phyloP scores from a whole-genome alignment of 2,329 filamentous ascomycete species.

The Conoideocrella luteorostrata region DNA sequence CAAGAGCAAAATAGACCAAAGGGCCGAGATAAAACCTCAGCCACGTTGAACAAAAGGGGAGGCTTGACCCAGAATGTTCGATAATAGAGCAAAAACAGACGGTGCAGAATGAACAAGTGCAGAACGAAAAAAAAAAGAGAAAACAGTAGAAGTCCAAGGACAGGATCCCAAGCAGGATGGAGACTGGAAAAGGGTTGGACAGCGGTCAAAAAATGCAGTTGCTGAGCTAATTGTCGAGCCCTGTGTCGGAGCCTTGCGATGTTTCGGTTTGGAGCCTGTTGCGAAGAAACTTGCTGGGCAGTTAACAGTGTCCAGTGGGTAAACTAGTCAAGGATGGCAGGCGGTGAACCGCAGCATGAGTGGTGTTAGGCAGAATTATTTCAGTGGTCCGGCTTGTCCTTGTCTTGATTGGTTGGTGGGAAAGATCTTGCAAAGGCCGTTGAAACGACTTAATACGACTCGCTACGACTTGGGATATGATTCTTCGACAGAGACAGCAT shows the following conservation, averaged over 20 bases:
- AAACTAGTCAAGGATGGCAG: background rate
- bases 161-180: background rate
- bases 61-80: no score
- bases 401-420: slow-evolving; percentile 6
- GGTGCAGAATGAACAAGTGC: no score
- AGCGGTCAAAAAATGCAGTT: background rate
- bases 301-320: background rate
- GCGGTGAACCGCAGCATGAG: background rate
- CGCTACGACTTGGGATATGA: background rate
- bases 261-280: background rate
- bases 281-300: background rate
- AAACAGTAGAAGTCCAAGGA: no score
- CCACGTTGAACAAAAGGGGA: no score
- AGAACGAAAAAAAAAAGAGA: background rate
- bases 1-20: no score
- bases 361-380: no score
- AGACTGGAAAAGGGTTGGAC: background rate
- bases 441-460: no score
- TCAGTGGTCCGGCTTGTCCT: background rate
- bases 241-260: background rate
- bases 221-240: background rate
- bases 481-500: background rate
- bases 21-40: no score
- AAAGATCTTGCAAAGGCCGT: background rate
- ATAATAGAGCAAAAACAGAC: no score